A percentile compares a stretch with the other conserved stretches of the same genome.
These are phyloP conservation scores for Lentinula detonsa DNA, from an alignment of 768 basidiomycete genomes.

Conservation along the genomic window DNA sequence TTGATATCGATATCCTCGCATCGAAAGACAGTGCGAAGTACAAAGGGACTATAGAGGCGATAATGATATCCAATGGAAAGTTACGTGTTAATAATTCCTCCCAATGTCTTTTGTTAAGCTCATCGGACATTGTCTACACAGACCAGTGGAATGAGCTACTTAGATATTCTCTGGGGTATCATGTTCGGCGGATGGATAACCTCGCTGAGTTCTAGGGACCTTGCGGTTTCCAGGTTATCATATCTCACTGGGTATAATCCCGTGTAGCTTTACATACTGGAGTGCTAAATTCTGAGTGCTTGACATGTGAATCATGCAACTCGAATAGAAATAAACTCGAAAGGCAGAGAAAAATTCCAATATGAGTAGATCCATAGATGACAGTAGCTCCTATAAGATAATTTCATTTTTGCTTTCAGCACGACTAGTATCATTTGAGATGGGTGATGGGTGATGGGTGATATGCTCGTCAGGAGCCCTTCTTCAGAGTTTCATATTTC, in stretches of 20 bases:
- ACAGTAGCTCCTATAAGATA: too few relatives aligned
- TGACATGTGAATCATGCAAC: too few relatives aligned
- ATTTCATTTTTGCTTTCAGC: too few relatives aligned
- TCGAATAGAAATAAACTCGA: too few relatives aligned
- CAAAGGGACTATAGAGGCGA: conserved; percentile 44
- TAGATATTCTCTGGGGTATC: conserved; percentile 40
- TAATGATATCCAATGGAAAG: conserved; percentile 47
- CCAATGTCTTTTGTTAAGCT: background rate
- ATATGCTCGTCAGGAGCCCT: background rate
- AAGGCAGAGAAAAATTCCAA: too few relatives aligned
- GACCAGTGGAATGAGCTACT: conserved; percentile 35
- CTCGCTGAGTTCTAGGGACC: conserved; percentile 4
- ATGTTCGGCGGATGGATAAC: conserved; percentile 39
- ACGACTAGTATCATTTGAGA: too few relatives aligned
- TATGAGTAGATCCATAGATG: too few relatives aligned
- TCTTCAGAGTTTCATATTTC: background rate
- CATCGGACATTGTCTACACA: conserved; percentile 10
- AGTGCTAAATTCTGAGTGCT: too few relatives aligned
- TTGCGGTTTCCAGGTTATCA: too few relatives aligned
- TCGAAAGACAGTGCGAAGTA: conserved; percentile 37
- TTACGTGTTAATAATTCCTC: conserved; percentile 16
- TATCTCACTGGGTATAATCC: too few relatives aligned
- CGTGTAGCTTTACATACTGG: too few relatives aligned
- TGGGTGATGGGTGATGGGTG: too few relatives aligned
- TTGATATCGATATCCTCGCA: conserved; percentile 38